phyloP scores from a whole-genome alignment of 768 basidiomycete species.

The Russula compacta region DNA sequence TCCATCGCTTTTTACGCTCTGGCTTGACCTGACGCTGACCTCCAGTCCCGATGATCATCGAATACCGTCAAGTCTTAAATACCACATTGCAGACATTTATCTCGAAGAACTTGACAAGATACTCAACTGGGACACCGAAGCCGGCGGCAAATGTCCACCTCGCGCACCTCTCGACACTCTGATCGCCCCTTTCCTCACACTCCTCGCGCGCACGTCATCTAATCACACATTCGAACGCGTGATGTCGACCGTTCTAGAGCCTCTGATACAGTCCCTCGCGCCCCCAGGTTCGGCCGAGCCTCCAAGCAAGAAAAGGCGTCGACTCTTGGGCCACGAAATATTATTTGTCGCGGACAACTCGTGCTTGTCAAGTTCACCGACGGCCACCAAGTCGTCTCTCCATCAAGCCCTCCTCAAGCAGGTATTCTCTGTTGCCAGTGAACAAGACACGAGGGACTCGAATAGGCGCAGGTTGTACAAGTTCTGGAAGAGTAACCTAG shows the following conservation, averaged over 20 bases:
- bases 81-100: conserved; percentile 86
- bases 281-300: conserved; percentile 28
- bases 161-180: conserved; percentile 47
- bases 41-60: conserved; percentile 57
- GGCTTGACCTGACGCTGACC: background rate
- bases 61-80: conserved; percentile 69
- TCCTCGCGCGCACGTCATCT: conserved; percentile 60
- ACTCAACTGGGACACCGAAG: conserved; percentile 23
- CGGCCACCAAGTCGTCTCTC: conserved; percentile 30
- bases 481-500: conserved; percentile 57
- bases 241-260: conserved; percentile 56
- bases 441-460: conserved; percentile 61
- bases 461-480: conserved; percentile 80
- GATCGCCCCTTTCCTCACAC: conserved; percentile 58
- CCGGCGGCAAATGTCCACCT: conserved; percentile 21
- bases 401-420: conserved; percentile 47
- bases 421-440: conserved; percentile 68
- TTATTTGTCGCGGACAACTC: conserved; percentile 44
- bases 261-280: conserved; percentile 51
- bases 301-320: conserved; percentile 39
- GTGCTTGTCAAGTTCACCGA: conserved; percentile 36
- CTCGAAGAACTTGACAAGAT: conserved; percentile 80
- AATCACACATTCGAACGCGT: conserved; percentile 65
- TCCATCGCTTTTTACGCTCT: conserved; percentile 20
- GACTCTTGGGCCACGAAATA: conserved; percentile 34